phyloP scores from a whole-genome alignment of 495 filamentous ascomycete species.

The Podospora pseudoanserina region DNA sequence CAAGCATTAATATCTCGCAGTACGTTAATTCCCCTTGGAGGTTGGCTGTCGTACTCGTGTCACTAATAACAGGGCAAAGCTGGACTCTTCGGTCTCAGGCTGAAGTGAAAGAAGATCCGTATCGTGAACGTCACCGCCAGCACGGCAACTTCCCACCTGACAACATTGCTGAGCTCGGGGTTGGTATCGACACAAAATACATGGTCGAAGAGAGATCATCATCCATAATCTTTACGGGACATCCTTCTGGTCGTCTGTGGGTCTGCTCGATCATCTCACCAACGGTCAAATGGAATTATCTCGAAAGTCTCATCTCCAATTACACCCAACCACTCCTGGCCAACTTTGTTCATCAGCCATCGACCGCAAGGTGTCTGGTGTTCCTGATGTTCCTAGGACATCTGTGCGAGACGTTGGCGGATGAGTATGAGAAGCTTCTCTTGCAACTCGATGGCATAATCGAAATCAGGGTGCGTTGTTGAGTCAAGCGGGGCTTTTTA shows the following conservation, averaged over 20 bases:
- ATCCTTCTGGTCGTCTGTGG: constrained; percentile 14
- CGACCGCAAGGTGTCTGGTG: constrained; percentile 14
- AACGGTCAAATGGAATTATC: neutral
- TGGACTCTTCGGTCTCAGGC: neutral
- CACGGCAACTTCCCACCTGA: constrained; percentile 19
- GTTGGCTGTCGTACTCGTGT: neutral
- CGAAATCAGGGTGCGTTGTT: constrained; percentile 15
- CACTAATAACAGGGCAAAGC: neutral
- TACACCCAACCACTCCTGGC: neutral
- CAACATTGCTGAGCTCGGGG: constrained; percentile 13
- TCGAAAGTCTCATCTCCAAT: neutral
- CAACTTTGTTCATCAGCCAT: constrained; percentile 19
- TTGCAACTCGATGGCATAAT: constrained; percentile 17
- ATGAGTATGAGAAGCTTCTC: constrained; percentile 14
- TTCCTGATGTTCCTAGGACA: constrained; percentile 18
- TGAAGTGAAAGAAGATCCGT: constrained; percentile 3
- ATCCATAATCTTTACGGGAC: constrained; percentile 11
- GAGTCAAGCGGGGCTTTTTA: neutral
- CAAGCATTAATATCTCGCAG: constrained; percentile 18
- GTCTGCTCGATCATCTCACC: constrained; percentile 14
- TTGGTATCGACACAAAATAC: constrained; percentile 7
- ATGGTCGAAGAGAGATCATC: constrained; percentile 16
- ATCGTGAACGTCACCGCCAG: constrained; percentile 13
- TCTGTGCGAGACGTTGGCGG: constrained; percentile 17
- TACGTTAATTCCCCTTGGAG: neutral